Evolutionary conservation across 164 flowering plant species (phyloP), one percentile per base, ranked within the genome.

Genomic region (Chimonanthus praecox): DNA sequence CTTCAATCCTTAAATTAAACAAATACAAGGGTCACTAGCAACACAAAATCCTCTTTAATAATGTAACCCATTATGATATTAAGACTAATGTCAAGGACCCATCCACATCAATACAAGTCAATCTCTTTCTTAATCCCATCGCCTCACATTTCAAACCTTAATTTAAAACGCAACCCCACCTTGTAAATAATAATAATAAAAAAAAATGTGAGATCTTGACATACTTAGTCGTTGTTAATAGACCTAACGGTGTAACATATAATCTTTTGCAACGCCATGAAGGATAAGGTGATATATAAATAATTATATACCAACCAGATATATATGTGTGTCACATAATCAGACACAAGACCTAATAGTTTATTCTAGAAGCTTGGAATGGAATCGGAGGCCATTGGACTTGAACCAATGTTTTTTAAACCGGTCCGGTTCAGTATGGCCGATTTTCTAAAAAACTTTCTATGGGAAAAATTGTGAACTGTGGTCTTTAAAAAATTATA

Each of bases 101-200:
- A 49, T 69, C 49, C 64, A 62, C 5, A 69, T 50, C 47, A 69
- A 69, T 6, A 72, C 61, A 68, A 72, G 75, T 77, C 79, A 72
- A 77, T 68, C 75, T 68, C 64, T 77, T 68, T 72, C 51, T 44
- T 63, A 68, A 67, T 43, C 43, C 47, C 18, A 58, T 63, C 61
- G 3, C 49, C 49, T 61, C 15, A 69, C 10, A 5, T 63, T 63
- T 47, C 68, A 62, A 21, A 43, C 21, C 7, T 15, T 54, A 54
- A 10, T 54, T n/a, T 54, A 54, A 54, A 54, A 54, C 60, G 5
- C 60, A 54, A 13, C 60, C 58, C 16, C n/a, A 33, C 33, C 33
- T 33, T 33, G 1, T 33, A 33, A 20, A 20, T 20, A 20, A 20
- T 20, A 20, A 20, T 20, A 20, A 20, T 20, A 20, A 33, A 33